Base-by-base conservation (phyloP, 2,329 filamentous ascomycete genomes). In the Colletotrichum echinochloae region DNA sequence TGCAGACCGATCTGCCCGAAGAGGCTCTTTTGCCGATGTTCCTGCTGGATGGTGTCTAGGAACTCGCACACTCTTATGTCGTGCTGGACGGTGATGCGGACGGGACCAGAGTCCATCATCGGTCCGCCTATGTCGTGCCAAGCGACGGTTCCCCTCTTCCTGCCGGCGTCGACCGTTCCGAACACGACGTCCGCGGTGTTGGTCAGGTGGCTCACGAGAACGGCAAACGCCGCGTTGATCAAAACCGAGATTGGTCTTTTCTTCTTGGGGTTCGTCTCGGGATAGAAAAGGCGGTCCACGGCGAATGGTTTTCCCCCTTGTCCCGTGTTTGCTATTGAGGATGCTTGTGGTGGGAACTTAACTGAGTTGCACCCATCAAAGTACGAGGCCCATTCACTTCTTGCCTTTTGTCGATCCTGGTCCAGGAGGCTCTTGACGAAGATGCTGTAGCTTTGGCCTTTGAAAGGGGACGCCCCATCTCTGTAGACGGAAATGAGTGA, bases 141-240 rank as follows among this genome's bases (percentile, higher is more conserved):
- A 11, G 65, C 75, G 1, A 55, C 26, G 0, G 78, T 60, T 1
- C 74, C 61, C 1, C 70, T 72, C 2, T 74, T 74, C 28, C 83
- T 78, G 9, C 84, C 84, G 2, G 82, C 82, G 2, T 84, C 74
- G 0, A 82, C 84, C 63, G 80, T 78, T 0, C 83, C 84, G 3
- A 78, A 79, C 1, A 75, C 48, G 1, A 78, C 60, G n/a, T 75
- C 74, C 7, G 72, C 60, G 3, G 66, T 85, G 2, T 81, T 75
- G 72, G 90, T 89, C 86, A 83, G 0, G 88, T 87, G 39, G 85
- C 83, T 0, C 73, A n/a, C n/a, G n/a, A n/a, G 68, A 12, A 77
- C 39, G 7, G 75, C 1, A 0, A 63, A 74, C 0, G 75, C 65
- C 2, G 63, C 54, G 0, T 72, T 75, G 8, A 65, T 62, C 9